Base-by-base conservation (phyloP, 352 stramenopile species). In the Pythium brachiatum region DNA sequence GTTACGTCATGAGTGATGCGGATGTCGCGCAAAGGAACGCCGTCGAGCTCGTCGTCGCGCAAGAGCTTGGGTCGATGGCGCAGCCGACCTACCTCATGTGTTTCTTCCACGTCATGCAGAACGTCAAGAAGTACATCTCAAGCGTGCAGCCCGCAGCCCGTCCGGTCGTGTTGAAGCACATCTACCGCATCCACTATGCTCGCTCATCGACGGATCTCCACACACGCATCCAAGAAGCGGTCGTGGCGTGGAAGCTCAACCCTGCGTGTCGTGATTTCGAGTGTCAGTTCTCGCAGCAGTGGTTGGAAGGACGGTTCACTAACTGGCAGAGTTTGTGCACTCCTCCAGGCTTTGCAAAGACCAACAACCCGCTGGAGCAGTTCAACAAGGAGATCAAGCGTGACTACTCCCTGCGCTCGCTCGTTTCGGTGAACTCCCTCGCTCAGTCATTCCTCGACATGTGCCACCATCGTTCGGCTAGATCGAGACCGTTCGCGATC, bases 91-190 rank as follows among this genome's bases (percentile, higher is more conserved):
- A n/a, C n/a, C n/a, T n/a, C n/a, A n/a, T n/a, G n/a, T n/a, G n/a
- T n/a, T n/a, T n/a, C 18, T 59, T 59, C 48, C 53, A 59, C 53
- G 53, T 59, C 3, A 59, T 59, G 53, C 53, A 48, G 8, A 59
- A 48, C 36, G 53, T 48, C 7, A 34, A 20, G 16, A 59, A 59
- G 36, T 48, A 43, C 27, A 6, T 56, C 12, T 23, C 27, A 7
- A 38, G 13, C 3, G n/a, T 43, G 8, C 29, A 21, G 6, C 12
- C n/a, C 1, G 4, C 6, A 2, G 16, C 25, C 18, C 50, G 50
- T 18, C 18, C 50, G 13, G 18, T 25, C 5, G 26, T 38, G n/a
- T 25, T 27, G 13, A 39, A 43, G 18, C 50, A 56, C 50, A 16
- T 56, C 8, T 56, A 56, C 20, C 50, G 50, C 26, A 39, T 56